These are phyloP conservation scores for Xylaria sp. DNA, from an alignment of 2,329 filamentous ascomycete genomes.

Conservation along the genomic window DNA sequence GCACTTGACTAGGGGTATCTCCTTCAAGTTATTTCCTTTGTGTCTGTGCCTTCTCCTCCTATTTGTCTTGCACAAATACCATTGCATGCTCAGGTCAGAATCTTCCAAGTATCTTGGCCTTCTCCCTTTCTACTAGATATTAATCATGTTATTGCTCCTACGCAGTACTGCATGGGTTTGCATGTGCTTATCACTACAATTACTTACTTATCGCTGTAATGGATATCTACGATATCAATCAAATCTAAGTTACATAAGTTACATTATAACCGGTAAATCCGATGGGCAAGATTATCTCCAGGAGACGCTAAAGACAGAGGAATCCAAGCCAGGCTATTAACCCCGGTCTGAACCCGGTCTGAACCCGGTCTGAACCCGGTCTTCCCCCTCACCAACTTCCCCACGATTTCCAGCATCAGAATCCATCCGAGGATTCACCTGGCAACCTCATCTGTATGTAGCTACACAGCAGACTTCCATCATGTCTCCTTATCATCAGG, in stretches of 20 bases:
- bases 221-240: not conserved
- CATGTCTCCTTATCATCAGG: not conserved
- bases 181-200: too few species aligned
- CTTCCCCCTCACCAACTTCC: not conserved
- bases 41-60: not conserved
- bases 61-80: not conserved
- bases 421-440: conserved; percentile 2
- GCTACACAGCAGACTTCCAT: conserved; percentile 2
- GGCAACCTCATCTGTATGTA: not conserved
- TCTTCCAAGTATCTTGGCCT: too few species aligned
- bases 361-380: too few species aligned
- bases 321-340: too few species aligned
- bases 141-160: too few species aligned
- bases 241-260: not conserved
- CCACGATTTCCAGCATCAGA: conserved; percentile 21
- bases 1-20: too few species aligned
- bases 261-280: conserved; percentile 6
- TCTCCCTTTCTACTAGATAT: too few species aligned
- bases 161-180: too few species aligned
- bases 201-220: not conserved
- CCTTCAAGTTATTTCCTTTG: not conserved
- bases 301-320: not conserved
- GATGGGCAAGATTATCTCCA: conserved; percentile 1
- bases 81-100: too few species aligned
- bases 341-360: too few species aligned